These are phyloP conservation scores for Galeopsis tetrahit DNA, from an alignment of 257 asterid genomes.

Conservation along the genomic window DNA sequence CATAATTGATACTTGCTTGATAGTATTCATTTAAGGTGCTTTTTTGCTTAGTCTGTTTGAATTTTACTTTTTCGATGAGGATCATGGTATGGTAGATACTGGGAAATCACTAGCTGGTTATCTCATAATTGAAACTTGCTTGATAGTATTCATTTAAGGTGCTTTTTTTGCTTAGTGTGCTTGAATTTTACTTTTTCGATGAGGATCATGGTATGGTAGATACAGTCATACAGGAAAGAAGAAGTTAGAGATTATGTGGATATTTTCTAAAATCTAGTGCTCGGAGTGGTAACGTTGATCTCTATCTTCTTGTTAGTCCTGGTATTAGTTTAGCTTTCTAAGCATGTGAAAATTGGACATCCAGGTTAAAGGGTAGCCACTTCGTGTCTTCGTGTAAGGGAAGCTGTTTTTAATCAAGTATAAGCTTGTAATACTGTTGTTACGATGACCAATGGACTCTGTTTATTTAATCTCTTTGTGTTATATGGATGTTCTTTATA, in stretches of 20 bases:
- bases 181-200: background rate
- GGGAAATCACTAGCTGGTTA: constrained; percentile 9
- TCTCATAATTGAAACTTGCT: background rate
- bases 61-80: background rate
- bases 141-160: background rate
- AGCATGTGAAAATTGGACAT: constrained; percentile 2
- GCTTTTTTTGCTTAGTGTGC: background rate
- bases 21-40: background rate
- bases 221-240: background rate
- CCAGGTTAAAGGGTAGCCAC: constrained; percentile 3
- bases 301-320: background rate
- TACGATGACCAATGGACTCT: constrained; percentile 7
- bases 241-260: background rate
- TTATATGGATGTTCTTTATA: background rate
- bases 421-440: constrained; percentile 6
- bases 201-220: constrained; percentile 13
- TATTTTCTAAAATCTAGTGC: background rate
- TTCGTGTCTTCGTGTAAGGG: background rate
- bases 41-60: background rate
- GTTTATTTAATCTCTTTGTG: background rate
- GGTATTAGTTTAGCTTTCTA: constrained; percentile 12
- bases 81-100: constrained; percentile 10
- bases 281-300: background rate
- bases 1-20: background rate
- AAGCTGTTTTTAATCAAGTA: constrained; percentile 13